Conservation (phyloP, 345 rosid genomes). For the Camelina laxa region DNA sequence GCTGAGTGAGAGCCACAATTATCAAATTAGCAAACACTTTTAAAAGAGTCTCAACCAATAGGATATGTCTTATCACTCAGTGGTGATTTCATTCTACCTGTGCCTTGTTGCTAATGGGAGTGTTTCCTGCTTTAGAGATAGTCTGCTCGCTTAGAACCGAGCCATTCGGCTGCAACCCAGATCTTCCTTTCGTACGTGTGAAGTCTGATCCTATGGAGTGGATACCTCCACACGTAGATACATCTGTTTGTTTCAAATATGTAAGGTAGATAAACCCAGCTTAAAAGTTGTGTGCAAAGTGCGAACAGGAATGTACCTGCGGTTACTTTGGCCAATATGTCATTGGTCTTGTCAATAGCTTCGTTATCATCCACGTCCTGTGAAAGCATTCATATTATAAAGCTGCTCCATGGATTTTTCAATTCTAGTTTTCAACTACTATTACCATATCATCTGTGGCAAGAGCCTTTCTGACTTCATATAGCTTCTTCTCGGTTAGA, state of each 20-base stretch:
- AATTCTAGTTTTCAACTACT: neutral
- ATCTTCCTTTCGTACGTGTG: conserved; percentile 78
- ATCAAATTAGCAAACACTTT: conserved; percentile 7
- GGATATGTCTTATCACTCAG: neutral
- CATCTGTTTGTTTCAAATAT: conserved; percentile 43
- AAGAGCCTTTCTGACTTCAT: conserved; percentile 74
- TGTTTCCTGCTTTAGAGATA: conserved; percentile 54
- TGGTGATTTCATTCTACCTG: conserved; percentile 52
- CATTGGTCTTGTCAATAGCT: conserved; percentile 37
- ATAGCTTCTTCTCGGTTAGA: conserved; percentile 68
- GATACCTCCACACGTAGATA: conserved; percentile 82
- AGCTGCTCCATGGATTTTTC: neutral
- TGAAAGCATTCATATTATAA: conserved; percentile 27
- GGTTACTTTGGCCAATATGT: conserved; percentile 27
- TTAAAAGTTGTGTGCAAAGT: conserved; percentile 12
- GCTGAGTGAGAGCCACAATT: conserved; percentile 53
- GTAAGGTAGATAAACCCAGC: neutral
- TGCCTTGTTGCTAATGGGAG: conserved; percentile 76
- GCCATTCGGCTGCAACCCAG: conserved; percentile 58
- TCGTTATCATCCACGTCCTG: conserved; percentile 67
- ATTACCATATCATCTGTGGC: conserved; percentile 62
- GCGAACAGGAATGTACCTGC: conserved; percentile 28
- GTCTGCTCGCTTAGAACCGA: conserved; percentile 69
- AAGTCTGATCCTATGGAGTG: conserved; percentile 94
- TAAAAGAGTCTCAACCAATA: conserved; percentile 2